These are phyloP conservation scores for Ceratocystis colombiana DNA, from an alignment of 2,329 filamentous ascomycete genomes.

Conservation along the genomic window DNA sequence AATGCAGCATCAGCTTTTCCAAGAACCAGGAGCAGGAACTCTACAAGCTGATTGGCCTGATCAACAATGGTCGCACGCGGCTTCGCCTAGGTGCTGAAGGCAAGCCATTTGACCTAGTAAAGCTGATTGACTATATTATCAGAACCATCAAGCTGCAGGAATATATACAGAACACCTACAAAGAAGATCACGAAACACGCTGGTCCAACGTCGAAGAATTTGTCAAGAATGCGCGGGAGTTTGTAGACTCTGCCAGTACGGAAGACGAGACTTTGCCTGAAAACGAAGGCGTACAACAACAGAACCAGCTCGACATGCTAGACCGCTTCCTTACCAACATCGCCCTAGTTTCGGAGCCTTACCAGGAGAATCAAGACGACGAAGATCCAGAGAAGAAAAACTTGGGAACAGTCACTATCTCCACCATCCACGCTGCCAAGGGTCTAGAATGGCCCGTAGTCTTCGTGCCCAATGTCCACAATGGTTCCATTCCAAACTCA, in stretches of 20 bases:
- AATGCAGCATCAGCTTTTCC: conserved; percentile 42
- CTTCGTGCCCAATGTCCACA: conserved; percentile 81
- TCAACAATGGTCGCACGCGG: conserved; percentile 32
- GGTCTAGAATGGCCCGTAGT: conserved; percentile 94
- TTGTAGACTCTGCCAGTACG: conserved; percentile 39
- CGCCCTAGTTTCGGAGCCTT: conserved; percentile 69
- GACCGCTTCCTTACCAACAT: conserved; percentile 83
- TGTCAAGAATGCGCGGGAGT: conserved; percentile 66
- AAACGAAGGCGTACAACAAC: conserved; percentile 61
- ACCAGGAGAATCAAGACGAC: conserved; percentile 49
- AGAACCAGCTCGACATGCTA: conserved; percentile 51
- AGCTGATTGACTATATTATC: conserved; percentile 45
- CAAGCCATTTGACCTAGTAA: conserved; percentile 35
- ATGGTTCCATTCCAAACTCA: conserved; percentile 82
- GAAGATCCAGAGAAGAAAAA: conserved; percentile 36
- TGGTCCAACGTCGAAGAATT: conserved; percentile 89
- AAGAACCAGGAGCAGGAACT: conserved; percentile 36
- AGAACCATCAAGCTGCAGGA: conserved; percentile 60
- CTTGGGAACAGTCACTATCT: conserved; percentile 62
- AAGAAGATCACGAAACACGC: conserved; percentile 63
- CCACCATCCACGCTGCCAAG: conserved; percentile 92
- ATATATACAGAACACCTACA: conserved; percentile 61
- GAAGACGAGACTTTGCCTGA: conserved; percentile 51
- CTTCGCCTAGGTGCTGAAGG: conserved; percentile 29
- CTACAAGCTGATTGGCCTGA: conserved; percentile 41